Evolutionary conservation across 495 filamentous ascomycete species (phyloP).

Genomic region (Neurospora sp.): DNA sequence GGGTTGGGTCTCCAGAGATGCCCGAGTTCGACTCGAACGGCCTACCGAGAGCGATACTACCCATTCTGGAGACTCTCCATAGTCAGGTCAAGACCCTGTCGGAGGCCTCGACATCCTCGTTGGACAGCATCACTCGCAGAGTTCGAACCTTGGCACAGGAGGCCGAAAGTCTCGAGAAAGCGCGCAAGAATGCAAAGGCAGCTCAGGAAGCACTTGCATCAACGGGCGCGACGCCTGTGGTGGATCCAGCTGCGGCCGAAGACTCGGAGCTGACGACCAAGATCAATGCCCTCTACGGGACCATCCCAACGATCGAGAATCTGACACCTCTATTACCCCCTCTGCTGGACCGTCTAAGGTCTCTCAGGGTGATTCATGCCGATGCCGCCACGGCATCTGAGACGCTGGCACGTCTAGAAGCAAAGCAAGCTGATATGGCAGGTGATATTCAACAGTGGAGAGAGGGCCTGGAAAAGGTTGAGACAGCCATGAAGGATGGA

Average conservation of each 20-base stretch:
- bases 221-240: conserved; percentile 27
- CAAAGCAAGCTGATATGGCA: conserved; percentile 71
- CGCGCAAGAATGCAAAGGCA: conserved; percentile 59
- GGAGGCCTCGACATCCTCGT: conserved; percentile 50
- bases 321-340: conserved; percentile 76
- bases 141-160: conserved; percentile 69
- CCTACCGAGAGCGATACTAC: conserved; percentile 57
- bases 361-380: conserved; percentile 73
- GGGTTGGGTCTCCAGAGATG: conserved; percentile 58
- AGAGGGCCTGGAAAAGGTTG: conserved; percentile 69
- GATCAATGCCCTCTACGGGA: conserved; percentile 85
- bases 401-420: conserved; percentile 64
- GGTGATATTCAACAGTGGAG: conserved; percentile 79
- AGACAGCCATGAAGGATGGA: conserved; percentile 57
- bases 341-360: conserved; percentile 74
- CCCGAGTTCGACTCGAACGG: conserved; percentile 49
- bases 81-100: conserved; percentile 57
- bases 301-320: conserved; percentile 80
- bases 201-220: conserved; percentile 49
- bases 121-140: conserved; percentile 65
- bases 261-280: conserved; percentile 67
- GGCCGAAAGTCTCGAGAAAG: conserved; percentile 65
- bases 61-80: conserved; percentile 69
- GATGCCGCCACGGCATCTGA: conserved; percentile 81
- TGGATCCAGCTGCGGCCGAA: conserved; percentile 21